phyloP scores from a whole-genome alignment of 2,329 filamentous ascomycete species.

The Aspergillaceae sp. region DNA sequence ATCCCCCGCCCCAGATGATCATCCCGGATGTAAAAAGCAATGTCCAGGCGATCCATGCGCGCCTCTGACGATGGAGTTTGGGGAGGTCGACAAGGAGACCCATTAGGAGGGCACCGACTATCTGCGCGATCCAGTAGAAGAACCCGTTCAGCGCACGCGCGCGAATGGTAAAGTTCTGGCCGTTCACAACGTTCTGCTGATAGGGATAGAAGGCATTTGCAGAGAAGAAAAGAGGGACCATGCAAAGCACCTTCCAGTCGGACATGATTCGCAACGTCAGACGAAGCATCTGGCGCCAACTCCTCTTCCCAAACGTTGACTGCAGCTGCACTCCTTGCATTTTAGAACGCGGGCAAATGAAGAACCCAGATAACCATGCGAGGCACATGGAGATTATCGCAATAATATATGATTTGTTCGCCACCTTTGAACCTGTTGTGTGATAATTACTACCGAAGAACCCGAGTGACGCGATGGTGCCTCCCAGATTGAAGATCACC shows the following conservation, averaged over 20 bases:
- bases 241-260: conserved; percentile 40
- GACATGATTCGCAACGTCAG: conserved; percentile 30
- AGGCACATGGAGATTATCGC: conserved; percentile 43
- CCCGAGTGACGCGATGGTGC: conserved; percentile 37
- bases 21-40: conserved; percentile 44
- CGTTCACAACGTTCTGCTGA: conserved; percentile 50
- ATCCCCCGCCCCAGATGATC: conserved; percentile 54
- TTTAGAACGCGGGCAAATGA: conserved; percentile 39
- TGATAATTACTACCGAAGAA: conserved; percentile 39
- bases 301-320: conserved; percentile 30
- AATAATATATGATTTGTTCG: conserved; percentile 44
- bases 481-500: conserved; percentile 42
- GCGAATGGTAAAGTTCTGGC: conserved; percentile 47
- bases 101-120: conserved; percentile 44
- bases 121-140: conserved; percentile 51
- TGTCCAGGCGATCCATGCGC: conserved; percentile 41
- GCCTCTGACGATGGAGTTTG: conserved; percentile 36
- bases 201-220: conserved; percentile 52
- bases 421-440: conserved; percentile 38
- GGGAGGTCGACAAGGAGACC: conserved; percentile 32
- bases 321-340: conserved; percentile 34
- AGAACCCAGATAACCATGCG: conserved; percentile 41
- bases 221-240: conserved; percentile 48
- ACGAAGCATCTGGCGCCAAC: conserved; percentile 18
- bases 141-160: conserved; percentile 48